phyloP scores from a whole-genome alignment of 2,329 filamentous ascomycete genomes.

The Alternaria consortialis region DNA sequence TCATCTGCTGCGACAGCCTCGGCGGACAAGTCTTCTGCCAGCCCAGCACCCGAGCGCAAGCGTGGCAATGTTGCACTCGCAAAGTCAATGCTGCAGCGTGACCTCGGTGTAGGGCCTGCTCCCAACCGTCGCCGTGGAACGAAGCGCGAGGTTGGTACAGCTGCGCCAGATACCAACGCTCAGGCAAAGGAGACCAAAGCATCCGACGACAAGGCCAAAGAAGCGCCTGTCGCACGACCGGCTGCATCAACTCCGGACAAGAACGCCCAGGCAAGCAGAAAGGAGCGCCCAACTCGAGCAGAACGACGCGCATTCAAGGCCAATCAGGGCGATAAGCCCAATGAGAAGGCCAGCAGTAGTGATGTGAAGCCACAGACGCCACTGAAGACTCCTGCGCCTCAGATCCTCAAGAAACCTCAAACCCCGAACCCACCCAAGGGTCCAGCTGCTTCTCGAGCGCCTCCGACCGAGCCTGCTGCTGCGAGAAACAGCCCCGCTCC shows the following conservation, averaged over 20 bases:
- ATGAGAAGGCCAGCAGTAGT: conserved; percentile 31
- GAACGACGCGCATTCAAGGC: conserved; percentile 52
- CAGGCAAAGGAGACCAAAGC: conserved; percentile 39
- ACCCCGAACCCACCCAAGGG: conserved; percentile 41
- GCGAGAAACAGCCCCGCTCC: conserved; percentile 28
- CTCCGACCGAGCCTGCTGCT: conserved; percentile 42
- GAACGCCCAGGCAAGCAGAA: conserved; percentile 43
- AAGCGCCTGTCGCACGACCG: conserved; percentile 25
- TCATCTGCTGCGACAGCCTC: conserved; percentile 35
- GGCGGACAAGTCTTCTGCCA: conserved; percentile 51
- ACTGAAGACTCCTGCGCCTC: conserved; percentile 43
- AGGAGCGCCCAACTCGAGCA: conserved; percentile 50
- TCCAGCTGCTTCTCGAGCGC: conserved; percentile 39
- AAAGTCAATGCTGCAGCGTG: conserved; percentile 68
- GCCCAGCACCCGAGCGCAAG: conserved; percentile 58
- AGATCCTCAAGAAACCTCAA: conserved; percentile 53
- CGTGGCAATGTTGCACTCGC: conserved; percentile 63
- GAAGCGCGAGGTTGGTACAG: conserved; percentile 46
- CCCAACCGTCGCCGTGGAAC: conserved; percentile 54
- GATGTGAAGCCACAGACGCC: conserved; percentile 38
- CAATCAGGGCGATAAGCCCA: conserved; percentile 44
- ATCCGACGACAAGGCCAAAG: conserved; percentile 42
- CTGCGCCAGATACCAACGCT: conserved; percentile 28
- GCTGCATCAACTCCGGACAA: conserved; percentile 37
- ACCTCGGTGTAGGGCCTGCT: conserved; percentile 63